Percentiles rank a stretch among this genome's conserved stretches.
Conservation (phyloP, 2,329 filamentous ascomycete species). For the Alternaria ventricosa region DNA sequence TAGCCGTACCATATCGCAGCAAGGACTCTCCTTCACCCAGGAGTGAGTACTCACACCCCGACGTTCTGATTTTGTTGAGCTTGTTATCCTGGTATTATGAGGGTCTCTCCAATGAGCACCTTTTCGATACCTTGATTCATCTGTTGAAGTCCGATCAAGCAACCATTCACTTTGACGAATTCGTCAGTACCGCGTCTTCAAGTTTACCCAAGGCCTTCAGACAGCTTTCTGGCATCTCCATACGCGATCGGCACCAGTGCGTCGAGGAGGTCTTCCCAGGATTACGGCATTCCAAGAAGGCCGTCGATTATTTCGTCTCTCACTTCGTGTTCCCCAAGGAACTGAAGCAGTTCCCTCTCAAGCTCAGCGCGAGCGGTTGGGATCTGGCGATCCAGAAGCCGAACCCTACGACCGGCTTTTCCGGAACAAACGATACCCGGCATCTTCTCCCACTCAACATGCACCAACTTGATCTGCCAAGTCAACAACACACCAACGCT, state of each 20-base stretch:
- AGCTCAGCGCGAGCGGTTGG: slow-evolving; percentile 72
- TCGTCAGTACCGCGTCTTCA: slow-evolving; percentile 49
- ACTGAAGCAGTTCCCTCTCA: slow-evolving; percentile 67
- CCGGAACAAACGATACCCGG: slow-evolving; percentile 70
- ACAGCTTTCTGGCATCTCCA: slow-evolving; percentile 33
- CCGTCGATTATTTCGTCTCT: slow-evolving; percentile 69
- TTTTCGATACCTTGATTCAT: slow-evolving; percentile 57
- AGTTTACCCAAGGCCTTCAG: slow-evolving; percentile 49
- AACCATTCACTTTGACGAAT: slow-evolving; percentile 58
- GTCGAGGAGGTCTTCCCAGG: slow-evolving; percentile 58
- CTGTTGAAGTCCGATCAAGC: slow-evolving; percentile 62
- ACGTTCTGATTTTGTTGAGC: slow-evolving; percentile 70
- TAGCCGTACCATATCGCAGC: slow-evolving; percentile 67
- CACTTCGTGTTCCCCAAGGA: slow-evolving; percentile 67
- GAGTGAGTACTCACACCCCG: slow-evolving; percentile 72
- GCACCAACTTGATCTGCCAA: slow-evolving; percentile 60
- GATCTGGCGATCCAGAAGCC: slow-evolving; percentile 61
- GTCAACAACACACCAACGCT: slow-evolving; percentile 70
- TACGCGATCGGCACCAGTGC: slow-evolving; percentile 60
- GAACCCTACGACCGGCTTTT: slow-evolving; percentile 69
- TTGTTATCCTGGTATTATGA: slow-evolving; percentile 72
- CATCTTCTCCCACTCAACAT: slow-evolving; percentile 65
- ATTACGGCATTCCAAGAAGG: slow-evolving; percentile 60
- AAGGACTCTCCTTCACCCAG: slow-evolving; percentile 69
- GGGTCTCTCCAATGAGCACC: slow-evolving; percentile 60